phyloP scores from a whole-genome alignment of 2,329 filamentous ascomycete species.

The Thermomyces lanuginosus region DNA sequence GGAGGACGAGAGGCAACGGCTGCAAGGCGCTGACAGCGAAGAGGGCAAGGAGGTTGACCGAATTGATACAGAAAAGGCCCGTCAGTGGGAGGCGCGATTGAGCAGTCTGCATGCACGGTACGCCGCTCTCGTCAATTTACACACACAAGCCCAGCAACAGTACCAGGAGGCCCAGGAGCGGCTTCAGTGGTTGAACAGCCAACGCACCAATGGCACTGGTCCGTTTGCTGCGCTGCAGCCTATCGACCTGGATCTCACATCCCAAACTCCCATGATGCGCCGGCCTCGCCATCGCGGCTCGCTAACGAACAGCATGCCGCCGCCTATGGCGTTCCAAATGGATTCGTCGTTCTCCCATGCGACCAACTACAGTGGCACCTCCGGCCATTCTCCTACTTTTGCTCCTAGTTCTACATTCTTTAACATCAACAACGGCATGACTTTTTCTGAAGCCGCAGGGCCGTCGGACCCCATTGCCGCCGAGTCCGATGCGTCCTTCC shows the following conservation, averaged over 20 bases:
- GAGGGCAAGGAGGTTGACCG: slow-evolving; percentile 36
- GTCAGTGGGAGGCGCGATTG: slow-evolving; percentile 31
- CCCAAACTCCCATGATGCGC: slow-evolving; percentile 24
- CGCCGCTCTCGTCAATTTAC: slow-evolving; percentile 24
- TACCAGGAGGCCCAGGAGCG: slow-evolving; percentile 32
- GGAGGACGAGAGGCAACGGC: slow-evolving; percentile 40
- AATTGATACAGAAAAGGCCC: slow-evolving; percentile 33
- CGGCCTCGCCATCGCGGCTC: slow-evolving; percentile 32
- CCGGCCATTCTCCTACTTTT: slow-evolving; percentile 38
- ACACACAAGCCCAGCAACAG: slow-evolving; percentile 28
- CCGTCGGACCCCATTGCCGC: slow-evolving; percentile 26
- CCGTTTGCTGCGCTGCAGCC: slow-evolving; percentile 26
- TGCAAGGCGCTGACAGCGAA: slow-evolving; percentile 32
- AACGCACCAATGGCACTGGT: slow-evolving; percentile 20
- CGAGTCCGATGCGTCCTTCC: slow-evolving; percentile 39
- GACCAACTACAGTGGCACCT: slow-evolving; percentile 33
- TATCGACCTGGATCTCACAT: slow-evolving; percentile 27
- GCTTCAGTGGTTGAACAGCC: slow-evolving; percentile 27
- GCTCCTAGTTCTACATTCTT: slow-evolving; percentile 38
- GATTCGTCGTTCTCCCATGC: slow-evolving; percentile 25
- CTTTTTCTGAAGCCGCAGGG: slow-evolving; percentile 30
- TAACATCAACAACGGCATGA: slow-evolving; percentile 48
- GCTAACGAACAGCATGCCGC: slow-evolving; percentile 32
- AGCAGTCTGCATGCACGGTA: slow-evolving; percentile 28
- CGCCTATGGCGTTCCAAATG: slow-evolving; percentile 26